Evolutionary conservation across 441 rosid species (phyloP), one percentile per base, ranked within the genome.

Genomic region (Populus hybrid): DNA sequence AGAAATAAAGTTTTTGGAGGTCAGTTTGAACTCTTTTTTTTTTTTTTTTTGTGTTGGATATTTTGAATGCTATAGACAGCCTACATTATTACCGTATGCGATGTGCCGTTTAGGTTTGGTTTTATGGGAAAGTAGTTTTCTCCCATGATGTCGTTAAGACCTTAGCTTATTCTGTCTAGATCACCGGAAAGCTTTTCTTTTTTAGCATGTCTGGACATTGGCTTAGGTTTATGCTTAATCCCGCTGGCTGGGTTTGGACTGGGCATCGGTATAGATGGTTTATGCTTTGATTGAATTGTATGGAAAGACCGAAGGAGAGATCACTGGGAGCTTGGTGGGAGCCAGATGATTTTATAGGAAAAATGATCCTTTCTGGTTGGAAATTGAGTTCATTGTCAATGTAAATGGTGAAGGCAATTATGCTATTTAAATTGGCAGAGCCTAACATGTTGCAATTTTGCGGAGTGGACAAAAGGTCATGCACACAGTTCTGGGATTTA

Each of bases 1-100:
- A 85, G 98, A 93, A 89, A 75, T 89, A 84, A 84, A 93, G 74
- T 91, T 87, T 82, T 84, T 92, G 74, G 94, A 95, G 98, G 99
- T 93, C 69, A 18, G 79, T 79, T 67, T 42, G 5, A 8, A 61
- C 32, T 69, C n/a, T 26, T 14, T 30, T 11, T 8, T 42, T 69
- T 69, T 24, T 26, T 14, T 30, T 11, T 8, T 42, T 69, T 34
- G 36, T 9, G 3, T 68, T 21, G 26, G 28, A 21, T 9, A 61
- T 21, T 4, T n/a, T 61, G 21, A 61, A 9, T 61, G 66, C 23
- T 23, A 61, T 4, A 61, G 12, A 10, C 26, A 61, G 66, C 66
- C 66, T 23, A 1, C 66, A 21, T 61, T 23, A 61, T 61, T 61
- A 21, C 28, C 11, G 26, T n/a, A 21, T 61, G 66, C 10, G 66